Evolutionary conservation across 352 stramenopile genomes (phyloP).

Genomic region (Thraustotheca clavata): DNA sequence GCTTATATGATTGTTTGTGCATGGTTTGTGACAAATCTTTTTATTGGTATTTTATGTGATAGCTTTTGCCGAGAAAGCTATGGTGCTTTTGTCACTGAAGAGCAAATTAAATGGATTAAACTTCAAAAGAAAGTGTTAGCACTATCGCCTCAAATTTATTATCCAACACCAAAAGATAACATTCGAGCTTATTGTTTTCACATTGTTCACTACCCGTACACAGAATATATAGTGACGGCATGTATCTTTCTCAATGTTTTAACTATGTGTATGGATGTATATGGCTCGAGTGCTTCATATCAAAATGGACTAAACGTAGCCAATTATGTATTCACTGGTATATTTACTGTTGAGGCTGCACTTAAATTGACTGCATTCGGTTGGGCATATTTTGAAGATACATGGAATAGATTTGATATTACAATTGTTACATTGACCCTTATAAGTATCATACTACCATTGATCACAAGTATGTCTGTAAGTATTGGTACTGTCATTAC

Average conservation of each 20-base stretch:
- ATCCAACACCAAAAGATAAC: constrained; percentile 41
- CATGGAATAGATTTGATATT: constrained; percentile 88
- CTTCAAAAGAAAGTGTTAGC: constrained; percentile 55
- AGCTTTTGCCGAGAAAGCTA: constrained; percentile 89
- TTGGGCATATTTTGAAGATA: constrained; percentile 73
- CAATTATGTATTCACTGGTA: constrained; percentile 77
- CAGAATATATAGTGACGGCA: constrained; percentile 84
- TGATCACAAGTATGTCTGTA: constrained; percentile 37
- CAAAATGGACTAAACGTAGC: constrained; percentile 42
- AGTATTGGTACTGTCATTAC: constrained; percentile 56
- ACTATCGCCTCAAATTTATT: constrained; percentile 51
- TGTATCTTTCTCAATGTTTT: constrained; percentile 90
- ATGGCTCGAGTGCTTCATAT: constrained; percentile 62
- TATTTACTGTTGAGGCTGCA: constrained; percentile 84
- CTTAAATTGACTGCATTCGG: constrained; percentile 83
- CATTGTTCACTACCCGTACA: constrained; percentile 51
- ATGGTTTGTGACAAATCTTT: constrained; percentile 93
- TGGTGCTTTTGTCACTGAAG: constrained; percentile 50
- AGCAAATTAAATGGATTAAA: constrained; percentile 88
- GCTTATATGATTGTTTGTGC: constrained; percentile 87
- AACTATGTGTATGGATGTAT: constrained; percentile 83
- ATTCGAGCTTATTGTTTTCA: constrained; percentile 54
- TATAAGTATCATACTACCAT: constrained; percentile 34
- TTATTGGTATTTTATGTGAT: constrained; percentile 91
- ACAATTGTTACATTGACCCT: constrained; percentile 62